Evolutionary conservation across 495 filamentous ascomycete genomes (phyloP), one percentile per base, ranked within the genome.

Genomic region (Podospora comata): DNA sequence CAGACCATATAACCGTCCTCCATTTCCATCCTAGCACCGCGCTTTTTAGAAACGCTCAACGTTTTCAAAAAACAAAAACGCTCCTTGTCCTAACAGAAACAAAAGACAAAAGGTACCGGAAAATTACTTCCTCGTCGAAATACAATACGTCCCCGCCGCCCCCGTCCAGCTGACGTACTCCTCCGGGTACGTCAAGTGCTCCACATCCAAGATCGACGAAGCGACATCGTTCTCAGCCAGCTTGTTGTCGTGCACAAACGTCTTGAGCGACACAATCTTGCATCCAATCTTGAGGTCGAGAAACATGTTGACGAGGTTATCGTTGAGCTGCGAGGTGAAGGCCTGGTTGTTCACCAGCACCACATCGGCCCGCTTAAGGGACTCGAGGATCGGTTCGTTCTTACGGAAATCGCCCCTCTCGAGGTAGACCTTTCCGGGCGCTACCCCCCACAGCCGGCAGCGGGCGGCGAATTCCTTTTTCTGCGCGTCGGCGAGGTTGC

Each of bases 281-380:
- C 91, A 91, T 30, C 96, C 96, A 62, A 93, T 88, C 79, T 97
- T 97, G 72, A 97, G 85, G 75, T 99, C 95, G 68, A 99, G 79
- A 75, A 99, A 99, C 81, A 97, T 91, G 70, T 91, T 89, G 70
- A 93, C 88, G 64, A 99, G 85, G 70, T 89, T 85, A 74, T 91
- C 90, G 79, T 98, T 99, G 65, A 97, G 85, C 58, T 88, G 85
- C 4, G 92, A 88, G 15, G 88, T 91, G 77, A 99, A 99, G 23
- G 91, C 95, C 79, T 98, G 92, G 78, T 98, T 99, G 81, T 99
- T 99, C 70, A 98, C 94, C 34, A 99, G 84, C 26, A 99, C 86
- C 28, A 97, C 92, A 76, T 99, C 95, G 2, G 94, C 93, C 60
- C 88, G 85, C 75, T 91, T 89, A 30, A 99, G 80, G 28, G 90